Conservation (phyloP, 2,329 filamentous ascomycete genomes). For the Phymatotrichopsis omnivora region DNA sequence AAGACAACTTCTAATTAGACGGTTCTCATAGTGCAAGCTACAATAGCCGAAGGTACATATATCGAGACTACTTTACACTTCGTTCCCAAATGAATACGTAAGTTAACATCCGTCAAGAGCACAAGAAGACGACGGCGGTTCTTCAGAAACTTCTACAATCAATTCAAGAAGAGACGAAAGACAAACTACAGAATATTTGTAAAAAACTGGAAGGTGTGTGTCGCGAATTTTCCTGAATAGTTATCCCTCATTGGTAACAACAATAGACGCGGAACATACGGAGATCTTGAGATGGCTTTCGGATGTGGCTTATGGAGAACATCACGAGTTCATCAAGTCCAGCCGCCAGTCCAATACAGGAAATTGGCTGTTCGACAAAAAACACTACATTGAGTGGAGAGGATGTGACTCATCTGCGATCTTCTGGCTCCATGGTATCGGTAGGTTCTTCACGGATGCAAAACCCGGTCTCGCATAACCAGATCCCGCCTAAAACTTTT, state of each 20-base stretch:
- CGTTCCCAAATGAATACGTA: neutral
- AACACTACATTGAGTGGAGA: constrained; percentile 5
- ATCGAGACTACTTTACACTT: too few relatives aligned
- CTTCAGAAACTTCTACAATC: neutral
- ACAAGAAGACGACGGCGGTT: too few relatives aligned
- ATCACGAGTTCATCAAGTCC: constrained; percentile 3
- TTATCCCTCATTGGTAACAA: too few relatives aligned
- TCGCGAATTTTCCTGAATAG: too few relatives aligned
- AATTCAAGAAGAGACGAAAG: neutral
- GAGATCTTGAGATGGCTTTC: constrained; percentile 14
- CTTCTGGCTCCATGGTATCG: constrained; percentile 27
- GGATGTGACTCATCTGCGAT: constrained; percentile 9
- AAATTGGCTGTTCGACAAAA: constrained; percentile 4
- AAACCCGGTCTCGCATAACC: too few relatives aligned
- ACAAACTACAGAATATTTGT: too few relatives aligned
- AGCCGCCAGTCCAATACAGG: constrained; percentile 7
- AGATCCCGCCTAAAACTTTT: too few relatives aligned
- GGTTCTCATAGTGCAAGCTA: too few relatives aligned
- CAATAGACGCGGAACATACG: neutral
- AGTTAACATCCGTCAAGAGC: too few relatives aligned
- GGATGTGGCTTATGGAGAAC: neutral
- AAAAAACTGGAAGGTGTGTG: too few relatives aligned
- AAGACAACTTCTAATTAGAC: too few relatives aligned
- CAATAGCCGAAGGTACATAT: too few relatives aligned
- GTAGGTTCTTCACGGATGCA: constrained; percentile 27